These are phyloP conservation scores for Candida dendrica DNA, from an alignment of 805 yeast genomes.

Conservation along the genomic window DNA sequence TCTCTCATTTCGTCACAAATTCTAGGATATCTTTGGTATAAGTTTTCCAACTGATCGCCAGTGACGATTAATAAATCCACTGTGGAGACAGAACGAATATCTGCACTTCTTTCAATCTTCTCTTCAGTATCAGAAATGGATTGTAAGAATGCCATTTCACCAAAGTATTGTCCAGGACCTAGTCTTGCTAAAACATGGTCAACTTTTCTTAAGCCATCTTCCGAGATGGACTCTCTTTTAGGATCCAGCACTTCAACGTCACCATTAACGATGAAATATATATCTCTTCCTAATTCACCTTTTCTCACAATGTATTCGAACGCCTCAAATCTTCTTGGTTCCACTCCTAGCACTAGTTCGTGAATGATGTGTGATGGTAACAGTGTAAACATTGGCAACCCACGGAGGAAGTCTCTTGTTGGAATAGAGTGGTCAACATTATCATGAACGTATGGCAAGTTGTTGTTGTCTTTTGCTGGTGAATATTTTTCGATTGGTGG, in stretches of 20 bases:
- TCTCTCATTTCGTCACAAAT: constrained; percentile 51
- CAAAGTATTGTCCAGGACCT: constrained; percentile 60
- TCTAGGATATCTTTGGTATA: constrained; percentile 52
- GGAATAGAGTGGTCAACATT: constrained; percentile 48
- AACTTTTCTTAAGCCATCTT: constrained; percentile 15
- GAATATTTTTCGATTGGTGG: not conserved
- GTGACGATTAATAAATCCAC: constrained; percentile 57
- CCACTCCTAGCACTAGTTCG: constrained; percentile 56
- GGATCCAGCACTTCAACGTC: constrained; percentile 59
- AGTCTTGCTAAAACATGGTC: constrained; percentile 49
- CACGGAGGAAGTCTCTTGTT: constrained; percentile 49
- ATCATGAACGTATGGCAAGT: constrained; percentile 22
- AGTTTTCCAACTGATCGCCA: constrained; percentile 43
- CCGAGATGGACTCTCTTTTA: constrained; percentile 19
- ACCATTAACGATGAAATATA: constrained; percentile 61
- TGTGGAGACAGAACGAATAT: constrained; percentile 52
- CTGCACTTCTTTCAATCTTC: constrained; percentile 43
- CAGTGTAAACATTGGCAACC: constrained; percentile 50
- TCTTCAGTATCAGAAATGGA: constrained; percentile 27
- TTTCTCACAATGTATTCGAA: constrained; percentile 55
- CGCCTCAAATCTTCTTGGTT: constrained; percentile 43
- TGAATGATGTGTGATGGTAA: constrained; percentile 56
- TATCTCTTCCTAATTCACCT: constrained; percentile 55
- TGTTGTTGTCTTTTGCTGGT: not conserved
- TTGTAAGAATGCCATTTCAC: constrained; percentile 66